Evolutionary conservation across 306 rosid genomes (phyloP), one percentile per base, ranked within the genome.

Genomic region (Glycine tomentella): DNA sequence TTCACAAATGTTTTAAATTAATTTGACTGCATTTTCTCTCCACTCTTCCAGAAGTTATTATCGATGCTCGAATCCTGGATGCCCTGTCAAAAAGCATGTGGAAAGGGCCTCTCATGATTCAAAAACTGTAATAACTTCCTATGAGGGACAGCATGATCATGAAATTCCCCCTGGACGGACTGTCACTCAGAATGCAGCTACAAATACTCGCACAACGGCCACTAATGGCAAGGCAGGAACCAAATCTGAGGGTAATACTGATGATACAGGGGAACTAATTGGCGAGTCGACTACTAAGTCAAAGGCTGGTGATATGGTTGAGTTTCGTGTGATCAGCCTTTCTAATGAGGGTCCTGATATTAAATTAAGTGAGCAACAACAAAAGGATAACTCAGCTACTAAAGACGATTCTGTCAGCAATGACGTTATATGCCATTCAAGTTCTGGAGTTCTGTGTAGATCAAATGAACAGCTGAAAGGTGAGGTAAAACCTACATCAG

Each of bases 141-240:
- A 95, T 50, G 97, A 92, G 84, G 97, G 97, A 78, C 87, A 89
- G 45, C 98, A 95, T 84, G 88, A 87, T 79, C 98, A 95, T 81
- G 89, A 75, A 76, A 61, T 80, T 40, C 97, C 95, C 65, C 79
- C 87, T 40, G 80, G 80, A 56, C 92, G 90, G 85, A 75, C 85
- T 56, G 88, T 88, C 63, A 83, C 82, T 72, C 86, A 83, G 20
- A 88, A 88, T 72, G 46, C 84, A 55, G 80, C 84, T 42, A 91
- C 85, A 75, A 69, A 50, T 66, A 55, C 81, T 63, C 61, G 52
- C 7, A 7, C 88, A 7, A 74, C 67, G 69, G 46, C 83, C 72
- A 69, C 36, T 13, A 63, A 75, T 48, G 81, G 73, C 40, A 86
- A 84, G 76, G 15, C 63, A 16, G 84, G 78, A 81, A 59, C 84